Conservation (phyloP, 371 early-diverging fungal genomes). For the Mucor ambiguus region DNA sequence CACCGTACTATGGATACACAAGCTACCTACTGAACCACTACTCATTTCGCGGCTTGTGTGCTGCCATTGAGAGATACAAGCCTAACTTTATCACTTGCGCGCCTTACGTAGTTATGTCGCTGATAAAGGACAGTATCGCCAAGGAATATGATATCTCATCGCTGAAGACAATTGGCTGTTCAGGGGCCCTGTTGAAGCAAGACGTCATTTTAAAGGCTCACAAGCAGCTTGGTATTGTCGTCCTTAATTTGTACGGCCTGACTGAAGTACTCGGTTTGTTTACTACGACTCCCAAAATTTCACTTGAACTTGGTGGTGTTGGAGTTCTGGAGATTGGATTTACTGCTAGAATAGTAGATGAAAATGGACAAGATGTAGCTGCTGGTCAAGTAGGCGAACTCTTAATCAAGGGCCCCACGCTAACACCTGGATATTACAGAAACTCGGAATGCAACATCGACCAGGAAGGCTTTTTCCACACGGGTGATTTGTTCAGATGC, state of each 20-base stretch:
- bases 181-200: conserved; percentile 74
- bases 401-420: conserved; percentile 74
- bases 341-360: conserved; percentile 60
- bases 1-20: not conserved
- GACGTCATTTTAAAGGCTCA: conserved; percentile 44
- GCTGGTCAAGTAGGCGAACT: conserved; percentile 62
- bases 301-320: conserved; percentile 44
- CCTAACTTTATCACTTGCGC: conserved; percentile 61
- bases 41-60: conserved; percentile 54
- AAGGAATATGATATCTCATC: conserved; percentile 64
- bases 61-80: conserved; percentile 57
- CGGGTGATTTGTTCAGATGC: conserved; percentile 76
- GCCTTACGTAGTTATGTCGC: conserved; percentile 58
- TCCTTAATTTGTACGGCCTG: conserved; percentile 68
- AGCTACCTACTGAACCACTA: conserved; percentile 57
- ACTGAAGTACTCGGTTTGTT: conserved; percentile 51
- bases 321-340: conserved; percentile 62
- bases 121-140: conserved; percentile 57
- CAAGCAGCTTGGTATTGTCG: conserved; percentile 38
- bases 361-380: conserved; percentile 47
- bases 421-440: conserved; percentile 69
- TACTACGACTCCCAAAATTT: not conserved
- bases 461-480: conserved; percentile 71
- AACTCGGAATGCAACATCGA: conserved; percentile 62
- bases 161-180: conserved; percentile 54